Percentiles rank a stretch among this genome's conserved stretches.
Conservation (phyloP, 345 rosid species). For the Citropsis articulata region DNA sequence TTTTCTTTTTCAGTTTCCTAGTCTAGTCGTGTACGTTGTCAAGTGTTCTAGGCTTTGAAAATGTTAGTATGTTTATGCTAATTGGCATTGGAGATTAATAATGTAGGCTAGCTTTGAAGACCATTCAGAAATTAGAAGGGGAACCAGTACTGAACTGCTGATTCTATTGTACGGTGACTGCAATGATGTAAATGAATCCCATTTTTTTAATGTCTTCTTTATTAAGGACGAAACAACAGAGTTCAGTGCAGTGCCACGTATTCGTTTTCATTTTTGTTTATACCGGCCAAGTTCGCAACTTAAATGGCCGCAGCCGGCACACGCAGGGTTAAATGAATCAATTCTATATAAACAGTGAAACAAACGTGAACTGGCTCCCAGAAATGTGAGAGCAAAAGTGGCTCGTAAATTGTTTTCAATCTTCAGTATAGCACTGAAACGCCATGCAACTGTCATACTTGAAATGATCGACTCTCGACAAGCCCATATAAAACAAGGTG, state of each 20-base stretch:
- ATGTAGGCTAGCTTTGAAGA: not conserved
- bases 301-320: not conserved
- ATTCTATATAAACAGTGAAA: too few relatives aligned
- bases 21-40: too few relatives aligned
- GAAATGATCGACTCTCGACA: too few relatives aligned
- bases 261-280: too few relatives aligned
- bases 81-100: not conserved
- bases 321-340: too few relatives aligned
- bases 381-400: too few relatives aligned
- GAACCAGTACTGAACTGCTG: not conserved
- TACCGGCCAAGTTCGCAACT: not conserved
- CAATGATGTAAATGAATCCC: not conserved
- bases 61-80: not conserved
- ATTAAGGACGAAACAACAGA: not conserved
- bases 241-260: not conserved
- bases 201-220: not conserved
- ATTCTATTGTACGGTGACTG: not conserved
- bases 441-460: too few relatives aligned
- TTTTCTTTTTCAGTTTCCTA: not conserved
- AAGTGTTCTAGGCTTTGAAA: not conserved
- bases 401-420: too few relatives aligned
- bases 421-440: too few relatives aligned
- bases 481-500: too few relatives aligned
- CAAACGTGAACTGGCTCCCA: too few relatives aligned
- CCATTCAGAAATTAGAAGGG: not conserved